A percentile compares a stretch with the other conserved stretches of the same genome.
phyloP scores from a whole-genome alignment of 2,329 filamentous ascomycete genomes.

The Ophiobolus disseminans region DNA sequence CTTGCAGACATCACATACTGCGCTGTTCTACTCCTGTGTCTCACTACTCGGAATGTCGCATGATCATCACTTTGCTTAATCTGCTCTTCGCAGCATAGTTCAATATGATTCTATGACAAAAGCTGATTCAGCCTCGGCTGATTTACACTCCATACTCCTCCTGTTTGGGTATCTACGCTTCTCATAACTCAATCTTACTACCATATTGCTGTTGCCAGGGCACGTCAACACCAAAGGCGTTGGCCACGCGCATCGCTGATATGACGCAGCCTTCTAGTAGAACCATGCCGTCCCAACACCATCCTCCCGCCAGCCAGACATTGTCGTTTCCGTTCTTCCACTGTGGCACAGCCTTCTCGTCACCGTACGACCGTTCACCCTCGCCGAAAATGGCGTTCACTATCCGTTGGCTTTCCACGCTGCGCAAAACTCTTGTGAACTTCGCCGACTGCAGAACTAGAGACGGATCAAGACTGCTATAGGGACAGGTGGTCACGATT shows the following conservation, averaged over 20 bases:
- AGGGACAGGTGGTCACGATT: conserved; percentile 62
- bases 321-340: conserved; percentile 64
- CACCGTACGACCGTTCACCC: not conserved
- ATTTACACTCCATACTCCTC: not conserved
- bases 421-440: conserved; percentile 63
- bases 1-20: too few relatives aligned
- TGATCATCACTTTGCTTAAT: too few relatives aligned
- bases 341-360: conserved; percentile 27
- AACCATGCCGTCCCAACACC: conserved; percentile 72
- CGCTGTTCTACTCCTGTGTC: too few relatives aligned
- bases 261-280: conserved; percentile 67
- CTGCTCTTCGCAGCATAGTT: too few relatives aligned
- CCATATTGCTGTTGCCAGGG: conserved; percentile 28
- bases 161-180: conserved; percentile 2
- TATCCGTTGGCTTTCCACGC: conserved; percentile 55
- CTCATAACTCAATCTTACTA: not conserved
- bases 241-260: conserved; percentile 64
- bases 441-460: conserved; percentile 54
- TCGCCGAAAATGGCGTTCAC: conserved; percentile 56
- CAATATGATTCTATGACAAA: too few relatives aligned
- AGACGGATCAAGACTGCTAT: conserved; percentile 49
- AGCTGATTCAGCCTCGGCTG: not conserved
- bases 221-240: conserved; percentile 58
- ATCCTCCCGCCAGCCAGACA: conserved; percentile 65
- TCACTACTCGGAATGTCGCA: too few relatives aligned